Evolutionary conservation across 805 yeast genomes (phyloP).

Genomic region (Candida argentea): DNA sequence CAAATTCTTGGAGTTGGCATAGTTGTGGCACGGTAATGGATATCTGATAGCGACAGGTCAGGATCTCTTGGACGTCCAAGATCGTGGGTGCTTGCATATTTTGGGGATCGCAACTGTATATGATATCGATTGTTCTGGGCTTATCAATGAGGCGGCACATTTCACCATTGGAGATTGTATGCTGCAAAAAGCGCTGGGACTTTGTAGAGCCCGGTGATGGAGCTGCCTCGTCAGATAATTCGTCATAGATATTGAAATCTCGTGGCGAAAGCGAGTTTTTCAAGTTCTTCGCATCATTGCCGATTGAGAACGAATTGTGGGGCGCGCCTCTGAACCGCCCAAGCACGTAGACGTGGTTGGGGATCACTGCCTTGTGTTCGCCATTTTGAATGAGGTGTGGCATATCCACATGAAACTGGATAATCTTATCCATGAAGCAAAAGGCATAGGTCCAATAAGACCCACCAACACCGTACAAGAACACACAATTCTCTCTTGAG

Average conservation of each 20-base stretch:
- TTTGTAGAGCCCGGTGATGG: slow-evolving; percentile 7
- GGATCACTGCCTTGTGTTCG: slow-evolving; percentile 21
- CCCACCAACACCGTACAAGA: slow-evolving; percentile 15
- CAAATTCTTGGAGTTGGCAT: slow-evolving; percentile 32
- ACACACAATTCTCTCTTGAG: slow-evolving; percentile 12
- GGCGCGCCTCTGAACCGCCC: slow-evolving; percentile 24
- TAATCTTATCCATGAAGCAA: slow-evolving; percentile 38
- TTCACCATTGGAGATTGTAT: slow-evolving; percentile 35
- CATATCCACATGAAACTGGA: slow-evolving; percentile 36
- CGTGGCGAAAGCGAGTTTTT: slow-evolving; percentile 8
- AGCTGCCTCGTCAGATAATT: slow-evolving; percentile 14
- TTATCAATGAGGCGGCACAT: slow-evolving; percentile 48
- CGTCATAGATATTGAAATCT: slow-evolving; percentile 20
- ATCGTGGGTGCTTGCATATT: slow-evolving; percentile 8
- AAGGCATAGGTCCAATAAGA: slow-evolving; percentile 49
- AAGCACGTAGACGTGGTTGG: slow-evolving; percentile 23
- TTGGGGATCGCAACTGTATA: slow-evolving; percentile 42
- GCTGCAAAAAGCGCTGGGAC: slow-evolving; percentile 27
- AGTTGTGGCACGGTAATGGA: slow-evolving; percentile 39
- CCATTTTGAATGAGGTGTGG: slow-evolving; percentile 13
- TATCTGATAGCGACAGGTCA: slow-evolving; percentile 49
- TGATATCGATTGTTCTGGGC: slow-evolving; percentile 44
- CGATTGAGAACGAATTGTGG: slow-evolving; percentile 7
- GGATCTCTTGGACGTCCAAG: slow-evolving; percentile 39
- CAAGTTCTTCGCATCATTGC: slow-evolving; percentile 12